phyloP scores from a whole-genome alignment of 805 yeast genomes.

The Zygosaccharomyces siamensis region DNA sequence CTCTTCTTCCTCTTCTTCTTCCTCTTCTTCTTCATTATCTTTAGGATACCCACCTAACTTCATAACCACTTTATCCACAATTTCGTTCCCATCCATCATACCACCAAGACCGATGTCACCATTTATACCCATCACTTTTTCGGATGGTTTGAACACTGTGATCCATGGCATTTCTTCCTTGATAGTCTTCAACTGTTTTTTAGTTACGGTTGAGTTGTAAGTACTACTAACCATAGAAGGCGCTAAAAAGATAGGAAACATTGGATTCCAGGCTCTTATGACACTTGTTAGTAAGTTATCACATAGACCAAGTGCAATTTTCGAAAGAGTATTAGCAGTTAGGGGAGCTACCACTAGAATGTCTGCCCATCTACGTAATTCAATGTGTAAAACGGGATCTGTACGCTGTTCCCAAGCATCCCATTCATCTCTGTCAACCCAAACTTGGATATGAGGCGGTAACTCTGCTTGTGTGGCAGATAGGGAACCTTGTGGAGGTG shows the following conservation, averaged over 20 bases:
- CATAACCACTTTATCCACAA: slow-evolving; percentile 77
- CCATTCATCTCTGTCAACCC: slow-evolving; percentile 98
- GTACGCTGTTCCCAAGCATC: slow-evolving; percentile 70
- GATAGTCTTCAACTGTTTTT: slow-evolving; percentile 69
- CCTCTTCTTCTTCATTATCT: slow-evolving; percentile 46
- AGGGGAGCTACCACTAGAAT: slow-evolving; percentile 88
- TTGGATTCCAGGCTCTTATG: slow-evolving; percentile 92
- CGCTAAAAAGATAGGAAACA: slow-evolving; percentile 81
- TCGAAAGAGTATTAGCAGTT: slow-evolving; percentile 87
- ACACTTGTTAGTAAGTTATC: slow-evolving; percentile 89
- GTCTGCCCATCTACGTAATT: slow-evolving; percentile 95
- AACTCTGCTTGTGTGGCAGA: slow-evolving; percentile 45
- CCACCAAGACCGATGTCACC: slow-evolving; percentile 99
- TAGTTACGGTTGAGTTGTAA: slow-evolving; percentile 84
- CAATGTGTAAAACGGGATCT: slow-evolving; percentile 94
- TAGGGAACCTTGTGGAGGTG: slow-evolving; percentile 6
- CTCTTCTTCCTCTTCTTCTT: slow-evolving; percentile 41
- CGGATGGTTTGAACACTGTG: slow-evolving; percentile 89
- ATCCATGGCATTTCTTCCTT: slow-evolving; percentile 94
- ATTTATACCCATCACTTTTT: slow-evolving; percentile 84
- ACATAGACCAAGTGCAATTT: slow-evolving; percentile 84
- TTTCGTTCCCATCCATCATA: slow-evolving; percentile 96
- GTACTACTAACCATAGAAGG: slow-evolving; percentile 96
- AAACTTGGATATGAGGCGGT: slow-evolving; percentile 69
- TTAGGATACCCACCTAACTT: slow-evolving; percentile 62